A percentile compares a stretch with the other conserved stretches of the same genome.
Evolutionary conservation across 2,329 filamentous ascomycete genomes (phyloP).

Genomic region (Clonostachys sp.): DNA sequence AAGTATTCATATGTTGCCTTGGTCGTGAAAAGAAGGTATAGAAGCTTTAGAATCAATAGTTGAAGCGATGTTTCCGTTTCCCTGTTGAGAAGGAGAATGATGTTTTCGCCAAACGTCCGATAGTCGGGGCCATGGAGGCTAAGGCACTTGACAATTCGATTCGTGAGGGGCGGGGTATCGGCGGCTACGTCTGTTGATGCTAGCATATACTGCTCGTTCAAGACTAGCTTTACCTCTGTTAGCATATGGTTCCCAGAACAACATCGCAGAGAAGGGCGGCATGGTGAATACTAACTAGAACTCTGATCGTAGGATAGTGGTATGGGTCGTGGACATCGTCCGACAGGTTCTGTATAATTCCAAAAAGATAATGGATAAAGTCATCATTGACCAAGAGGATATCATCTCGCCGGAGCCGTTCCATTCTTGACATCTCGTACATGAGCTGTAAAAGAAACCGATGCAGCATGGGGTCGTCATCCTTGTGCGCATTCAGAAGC

Average conservation of each 20-base stretch:
- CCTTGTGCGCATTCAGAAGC: slow-evolving; percentile 63
- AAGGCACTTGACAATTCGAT: slow-evolving; percentile 88
- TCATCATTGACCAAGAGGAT: slow-evolving; percentile 71
- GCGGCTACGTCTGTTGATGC: slow-evolving; percentile 49
- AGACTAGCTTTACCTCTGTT: slow-evolving; percentile 60
- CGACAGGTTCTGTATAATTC: slow-evolving; percentile 81
- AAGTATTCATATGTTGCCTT: slow-evolving; percentile 94
- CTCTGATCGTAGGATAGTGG: slow-evolving; percentile 90
- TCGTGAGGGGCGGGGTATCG: slow-evolving; percentile 62
- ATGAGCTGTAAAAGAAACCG: slow-evolving; percentile 79
- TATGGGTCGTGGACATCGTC: slow-evolving; percentile 89
- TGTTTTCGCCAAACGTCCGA: slow-evolving; percentile 95
- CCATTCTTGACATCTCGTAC: slow-evolving; percentile 95
- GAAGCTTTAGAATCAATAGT: slow-evolving; percentile 89
- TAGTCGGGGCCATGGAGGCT: slow-evolving; percentile 76
- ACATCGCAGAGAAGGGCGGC: neutral
- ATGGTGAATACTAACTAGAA: slow-evolving; percentile 61
- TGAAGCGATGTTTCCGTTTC: slow-evolving; percentile 93
- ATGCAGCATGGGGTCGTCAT: slow-evolving; percentile 69
- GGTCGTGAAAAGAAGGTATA: slow-evolving; percentile 94
- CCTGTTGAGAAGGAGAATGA: slow-evolving; percentile 90
- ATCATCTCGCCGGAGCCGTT: slow-evolving; percentile 73
- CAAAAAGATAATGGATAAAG: slow-evolving; percentile 80
- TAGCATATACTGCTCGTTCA: slow-evolving; percentile 99
- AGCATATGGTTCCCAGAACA: slow-evolving; percentile 1